Conservation (phyloP, 208 protist species). For the Leishmania gerbilli region DNA sequence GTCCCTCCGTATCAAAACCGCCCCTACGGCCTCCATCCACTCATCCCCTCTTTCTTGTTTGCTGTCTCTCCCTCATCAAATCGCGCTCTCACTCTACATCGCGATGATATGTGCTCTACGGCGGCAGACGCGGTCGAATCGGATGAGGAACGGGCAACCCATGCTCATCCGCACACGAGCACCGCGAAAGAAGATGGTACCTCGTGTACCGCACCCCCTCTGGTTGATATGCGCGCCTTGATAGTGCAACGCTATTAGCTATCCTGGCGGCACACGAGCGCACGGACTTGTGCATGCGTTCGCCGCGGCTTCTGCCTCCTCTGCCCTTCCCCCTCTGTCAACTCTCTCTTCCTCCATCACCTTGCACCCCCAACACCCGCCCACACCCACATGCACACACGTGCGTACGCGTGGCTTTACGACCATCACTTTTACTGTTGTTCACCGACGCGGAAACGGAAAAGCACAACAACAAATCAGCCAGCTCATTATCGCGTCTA, state of each 20-base stretch:
- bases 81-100: not conserved
- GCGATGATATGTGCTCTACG: not conserved
- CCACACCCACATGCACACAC: not conserved
- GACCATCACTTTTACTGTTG: not conserved
- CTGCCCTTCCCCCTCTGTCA: not conserved
- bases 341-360: not conserved
- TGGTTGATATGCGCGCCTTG: not conserved
- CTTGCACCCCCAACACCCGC: not conserved
- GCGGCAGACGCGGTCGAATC: not conserved
- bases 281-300: not conserved
- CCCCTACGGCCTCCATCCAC: not conserved
- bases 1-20: not conserved
- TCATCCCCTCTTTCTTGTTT: not conserved
- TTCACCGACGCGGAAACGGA: no score
- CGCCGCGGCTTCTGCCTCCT: not conserved
- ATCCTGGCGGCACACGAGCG: not conserved
- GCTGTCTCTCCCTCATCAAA: not conserved
- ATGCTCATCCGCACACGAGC: not conserved
- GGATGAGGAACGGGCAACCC: not conserved
- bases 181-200: not conserved
- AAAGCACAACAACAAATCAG: not conserved
- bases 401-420: not conserved
- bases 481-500: not conserved
- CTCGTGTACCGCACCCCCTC: not conserved
- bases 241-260: not conserved